Evolutionary conservation across 1,284 basidiomycete species (phyloP).

Genomic region (Athelia sp.): DNA sequence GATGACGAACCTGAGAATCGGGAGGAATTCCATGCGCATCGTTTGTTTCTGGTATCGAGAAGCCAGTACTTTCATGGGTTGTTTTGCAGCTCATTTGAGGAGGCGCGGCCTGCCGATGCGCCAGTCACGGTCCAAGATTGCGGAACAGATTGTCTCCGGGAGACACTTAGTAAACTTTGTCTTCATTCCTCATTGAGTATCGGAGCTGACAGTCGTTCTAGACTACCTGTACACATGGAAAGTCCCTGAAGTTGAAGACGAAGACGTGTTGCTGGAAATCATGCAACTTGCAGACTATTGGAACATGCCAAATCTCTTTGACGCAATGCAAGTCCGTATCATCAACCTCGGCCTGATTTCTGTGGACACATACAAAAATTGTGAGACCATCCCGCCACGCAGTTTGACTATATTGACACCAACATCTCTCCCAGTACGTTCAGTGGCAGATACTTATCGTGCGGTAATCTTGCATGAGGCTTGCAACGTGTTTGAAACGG

Average conservation of each 20-base stretch:
- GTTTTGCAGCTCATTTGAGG: constrained; percentile 21
- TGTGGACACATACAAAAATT: background rate
- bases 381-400: background rate
- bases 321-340: constrained; percentile 2
- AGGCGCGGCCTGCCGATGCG: constrained; percentile 12
- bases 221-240: constrained; percentile 14
- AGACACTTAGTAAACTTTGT: constrained; percentile 19
- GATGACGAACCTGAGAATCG: constrained; percentile 7
- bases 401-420: background rate
- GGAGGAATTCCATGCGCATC: constrained; percentile 23
- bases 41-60: constrained; percentile 24
- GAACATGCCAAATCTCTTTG: constrained; percentile 8
- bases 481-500: background rate
- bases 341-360: constrained; percentile 1
- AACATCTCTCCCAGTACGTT: background rate
- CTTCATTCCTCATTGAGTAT: constrained; percentile 2
- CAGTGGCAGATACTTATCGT: background rate
- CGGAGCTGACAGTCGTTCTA: background rate
- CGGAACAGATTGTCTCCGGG: constrained; percentile 9
- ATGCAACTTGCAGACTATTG: constrained; percentile 11
- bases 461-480: background rate
- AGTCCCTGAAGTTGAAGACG: constrained; percentile 6
- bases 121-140: constrained; percentile 12
- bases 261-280: constrained; percentile 8
- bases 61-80: constrained; percentile 22